phyloP scores from a whole-genome alignment of 208 protist genomes.

The Novymonas esmeraldas region DNA sequence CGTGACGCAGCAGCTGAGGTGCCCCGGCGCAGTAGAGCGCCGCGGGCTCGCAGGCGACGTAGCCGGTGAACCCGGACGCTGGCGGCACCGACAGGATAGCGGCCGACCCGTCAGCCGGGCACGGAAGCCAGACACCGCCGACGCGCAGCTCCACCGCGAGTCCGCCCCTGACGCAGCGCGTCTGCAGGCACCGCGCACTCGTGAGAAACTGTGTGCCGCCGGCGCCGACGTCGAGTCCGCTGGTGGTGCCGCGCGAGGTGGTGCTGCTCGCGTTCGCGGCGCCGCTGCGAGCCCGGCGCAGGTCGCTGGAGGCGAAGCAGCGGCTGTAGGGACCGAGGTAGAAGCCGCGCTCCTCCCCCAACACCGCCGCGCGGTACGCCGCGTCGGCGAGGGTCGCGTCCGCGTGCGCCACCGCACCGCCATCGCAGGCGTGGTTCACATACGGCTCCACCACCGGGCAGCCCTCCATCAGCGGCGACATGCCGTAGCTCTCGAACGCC shows the following conservation, averaged over 20 bases:
- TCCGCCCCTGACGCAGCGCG: constrained; percentile 23
- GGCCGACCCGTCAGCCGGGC: constrained; percentile 43
- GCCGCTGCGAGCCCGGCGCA: constrained; percentile 3
- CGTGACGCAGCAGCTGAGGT: constrained; percentile 7
- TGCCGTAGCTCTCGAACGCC: background rate
- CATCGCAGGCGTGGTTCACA: constrained; percentile 33
- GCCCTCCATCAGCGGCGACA: constrained; percentile 47
- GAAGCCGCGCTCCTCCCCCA: constrained; percentile 21
- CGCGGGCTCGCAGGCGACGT: constrained; percentile 46
- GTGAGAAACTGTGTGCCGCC: constrained; percentile 2
- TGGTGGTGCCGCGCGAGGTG: background rate
- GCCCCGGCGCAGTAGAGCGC: constrained; percentile 34
- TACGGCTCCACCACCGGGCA: constrained; percentile 53
- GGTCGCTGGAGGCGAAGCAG: constrained; percentile 30
- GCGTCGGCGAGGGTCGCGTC: constrained; percentile 9
- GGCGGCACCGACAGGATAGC: constrained; percentile 27
- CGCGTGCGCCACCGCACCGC: constrained; percentile 1
- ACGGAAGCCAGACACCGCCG: constrained; percentile 44
- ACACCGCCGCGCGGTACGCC: background rate
- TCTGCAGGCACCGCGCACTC: constrained; percentile 29
- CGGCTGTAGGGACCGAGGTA: constrained; percentile 50
- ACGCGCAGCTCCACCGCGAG: constrained; percentile 37
- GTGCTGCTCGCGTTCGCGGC: background rate
- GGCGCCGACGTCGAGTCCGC: background rate
- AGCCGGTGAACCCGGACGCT: constrained; percentile 34